Evolutionary conservation across 805 yeast species (phyloP).

Genomic region (Schwanniomyces occidentalis): DNA sequence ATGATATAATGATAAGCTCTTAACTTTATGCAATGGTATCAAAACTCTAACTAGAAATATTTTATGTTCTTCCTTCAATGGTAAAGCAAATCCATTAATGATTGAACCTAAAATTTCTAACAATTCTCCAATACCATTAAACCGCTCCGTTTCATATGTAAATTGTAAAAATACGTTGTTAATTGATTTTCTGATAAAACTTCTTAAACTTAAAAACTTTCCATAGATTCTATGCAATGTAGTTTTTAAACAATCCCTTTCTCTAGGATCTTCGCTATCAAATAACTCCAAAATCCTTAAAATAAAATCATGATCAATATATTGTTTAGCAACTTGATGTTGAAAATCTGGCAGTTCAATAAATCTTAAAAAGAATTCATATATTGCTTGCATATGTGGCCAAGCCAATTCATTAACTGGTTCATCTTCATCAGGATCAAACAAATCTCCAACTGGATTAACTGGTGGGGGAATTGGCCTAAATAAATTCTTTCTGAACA

Average conservation of each 20-base stretch:
- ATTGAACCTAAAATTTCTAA: constrained; percentile 94
- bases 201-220: constrained; percentile 83
- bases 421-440: constrained; percentile 98
- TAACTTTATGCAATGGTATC: constrained; percentile 89
- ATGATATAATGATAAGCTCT: constrained; percentile 85
- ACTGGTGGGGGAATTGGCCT: constrained; percentile 98
- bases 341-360: constrained; percentile 94
- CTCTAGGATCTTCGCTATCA: constrained; percentile 95
- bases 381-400: constrained; percentile 98
- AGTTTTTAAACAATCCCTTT: constrained; percentile 92
- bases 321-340: constrained; percentile 89
- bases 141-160: constrained; percentile 91
- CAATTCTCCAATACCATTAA: constrained; percentile 93
- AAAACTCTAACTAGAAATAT: constrained; percentile 82
- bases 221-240: constrained; percentile 96
- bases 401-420: constrained; percentile 95
- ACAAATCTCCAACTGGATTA: constrained; percentile 93
- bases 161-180: constrained; percentile 91
- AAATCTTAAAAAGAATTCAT: constrained; percentile 90
- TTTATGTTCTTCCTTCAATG: constrained; percentile 96
- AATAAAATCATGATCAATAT: constrained; percentile 88
- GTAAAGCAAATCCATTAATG: constrained; percentile 96
- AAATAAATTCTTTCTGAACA: constrained; percentile 87
- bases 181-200: constrained; percentile 88
- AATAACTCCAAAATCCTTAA: constrained; percentile 80